Evolutionary conservation across 305 asterid species (phyloP), one percentile per base, ranked within the genome.

Genomic region (Fraxinus xanthoxyloides): DNA sequence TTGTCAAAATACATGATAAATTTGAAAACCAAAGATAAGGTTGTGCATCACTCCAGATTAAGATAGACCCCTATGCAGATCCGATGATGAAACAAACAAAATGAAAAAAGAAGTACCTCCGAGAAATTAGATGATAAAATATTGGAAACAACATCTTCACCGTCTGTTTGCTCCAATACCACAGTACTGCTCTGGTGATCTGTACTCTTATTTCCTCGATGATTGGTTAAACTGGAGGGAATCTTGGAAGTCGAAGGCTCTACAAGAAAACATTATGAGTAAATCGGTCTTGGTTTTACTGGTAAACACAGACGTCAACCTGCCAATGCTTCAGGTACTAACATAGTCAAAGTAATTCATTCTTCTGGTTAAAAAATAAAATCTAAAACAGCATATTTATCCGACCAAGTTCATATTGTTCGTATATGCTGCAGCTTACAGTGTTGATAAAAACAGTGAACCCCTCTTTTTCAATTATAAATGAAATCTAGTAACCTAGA

Each of bases 181-280:
- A 74, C 74, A 15, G 82, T 30, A 31, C 81, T 46, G 81, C 80
- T 75, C 38, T 80, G 85, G 79, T 65, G 51, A 76, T 84, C 83
- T 30, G 77, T 65, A 75, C 76, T 80, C 80, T 76, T 82, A 74
- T 82, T 78, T 54, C 81, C 63, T 80, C 78, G 80, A 56, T 84
- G 81, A 81, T 86, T 69, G 30, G 67, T 63, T 67, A 65, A 81
- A 78, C 79, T 32, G 51, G 87, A 84, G 43, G 86, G 77, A 61
- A 90, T 83, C 46, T 85, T 84, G 59, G 92, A 83, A 69, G 90
- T 86, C 73, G 92, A 90, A 46, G 98, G 99, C 79, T 92, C 99
- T 95, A 80, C 85, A 90, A 51, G 43, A 78, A 75, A 77, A 79
- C 30, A 56, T 32, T 72, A 67, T 13, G n/a, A 72, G 73, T 61